phyloP scores from a whole-genome alignment of 768 basidiomycete genomes.

The Russula dissimulans region DNA sequence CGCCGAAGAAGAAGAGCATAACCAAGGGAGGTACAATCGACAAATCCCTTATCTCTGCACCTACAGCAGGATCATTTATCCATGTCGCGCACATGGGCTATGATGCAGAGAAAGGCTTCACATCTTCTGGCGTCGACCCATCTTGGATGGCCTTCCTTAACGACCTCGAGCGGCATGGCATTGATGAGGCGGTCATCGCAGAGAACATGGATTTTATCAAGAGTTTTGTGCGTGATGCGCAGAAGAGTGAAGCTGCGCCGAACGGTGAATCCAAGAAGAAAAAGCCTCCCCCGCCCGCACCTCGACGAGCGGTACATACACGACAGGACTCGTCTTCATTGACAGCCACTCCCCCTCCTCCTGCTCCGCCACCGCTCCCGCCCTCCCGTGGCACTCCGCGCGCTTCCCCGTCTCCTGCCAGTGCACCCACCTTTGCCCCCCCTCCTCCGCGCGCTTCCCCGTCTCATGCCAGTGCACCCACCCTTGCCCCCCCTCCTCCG shows the following conservation, averaged over 20 bases:
- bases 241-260: conserved; percentile 21
- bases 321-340: conserved; percentile 24
- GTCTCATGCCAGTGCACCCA: not conserved
- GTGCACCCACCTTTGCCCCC: conserved; percentile 40
- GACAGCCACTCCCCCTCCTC: conserved; percentile 40
- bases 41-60: conserved; percentile 87
- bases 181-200: conserved; percentile 58
- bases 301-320: conserved; percentile 23
- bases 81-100: conserved; percentile 96
- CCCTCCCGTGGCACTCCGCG: conserved; percentile 25
- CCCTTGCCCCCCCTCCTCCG: conserved; percentile 14
- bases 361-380: conserved; percentile 33
- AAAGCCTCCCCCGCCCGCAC: conserved; percentile 30
- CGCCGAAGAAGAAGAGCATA: conserved; percentile 48
- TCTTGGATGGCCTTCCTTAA: conserved; percentile 74
- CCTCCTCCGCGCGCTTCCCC: conserved; percentile 28
- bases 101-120: conserved; percentile 79
- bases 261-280: conserved; percentile 24
- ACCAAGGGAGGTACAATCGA: conserved; percentile 72
- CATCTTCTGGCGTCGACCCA: conserved; percentile 78
- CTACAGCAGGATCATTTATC: conserved; percentile 67
- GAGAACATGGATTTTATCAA: conserved; percentile 87
- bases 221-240: conserved; percentile 57
- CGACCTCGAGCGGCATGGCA: conserved; percentile 53
- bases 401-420: conserved; percentile 20